Evolutionary conservation across 2,329 filamentous ascomycete species (phyloP).

Genomic region (Sporothrix euskadiensis): DNA sequence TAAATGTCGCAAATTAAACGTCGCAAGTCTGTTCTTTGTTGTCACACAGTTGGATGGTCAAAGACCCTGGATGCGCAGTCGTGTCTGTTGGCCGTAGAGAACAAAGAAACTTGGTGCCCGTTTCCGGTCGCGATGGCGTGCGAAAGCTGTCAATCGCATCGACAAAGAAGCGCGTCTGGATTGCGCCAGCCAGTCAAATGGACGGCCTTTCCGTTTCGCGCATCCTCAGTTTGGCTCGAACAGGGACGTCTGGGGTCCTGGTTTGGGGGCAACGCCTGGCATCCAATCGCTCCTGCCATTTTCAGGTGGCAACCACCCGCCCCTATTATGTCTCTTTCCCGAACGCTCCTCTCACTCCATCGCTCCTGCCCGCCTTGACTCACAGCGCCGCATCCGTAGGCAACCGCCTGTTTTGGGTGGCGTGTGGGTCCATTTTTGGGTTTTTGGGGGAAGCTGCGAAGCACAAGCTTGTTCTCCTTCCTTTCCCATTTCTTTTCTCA

Average conservation of each 20-base stretch:
- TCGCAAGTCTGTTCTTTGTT: neutral
- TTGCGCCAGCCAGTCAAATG: neutral
- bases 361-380: slow-evolving; percentile 20
- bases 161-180: neutral
- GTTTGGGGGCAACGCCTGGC: neutral
- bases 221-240: neutral
- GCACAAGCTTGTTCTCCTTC: neutral
- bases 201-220: neutral
- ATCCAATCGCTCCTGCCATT: slow-evolving; percentile 4
- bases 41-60: neutral
- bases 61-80: neutral
- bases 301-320: slow-evolving; percentile 15
- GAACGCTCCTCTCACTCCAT: neutral
- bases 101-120: neutral
- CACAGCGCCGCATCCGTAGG: slow-evolving; percentile 18
- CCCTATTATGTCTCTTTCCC: no score
- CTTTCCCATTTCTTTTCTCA: no score
- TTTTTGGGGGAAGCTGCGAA: slow-evolving; percentile 12
- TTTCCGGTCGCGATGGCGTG: slow-evolving; percentile 6
- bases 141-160: neutral
- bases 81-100: neutral
- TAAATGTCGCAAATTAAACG: neutral
- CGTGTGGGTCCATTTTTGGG: slow-evolving; percentile 10
- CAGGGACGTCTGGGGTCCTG: neutral
- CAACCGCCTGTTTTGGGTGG: slow-evolving; percentile 17